Conservation (phyloP, 495 filamentous ascomycete species). For the Pseudoneurospora amorphoporcata region DNA sequence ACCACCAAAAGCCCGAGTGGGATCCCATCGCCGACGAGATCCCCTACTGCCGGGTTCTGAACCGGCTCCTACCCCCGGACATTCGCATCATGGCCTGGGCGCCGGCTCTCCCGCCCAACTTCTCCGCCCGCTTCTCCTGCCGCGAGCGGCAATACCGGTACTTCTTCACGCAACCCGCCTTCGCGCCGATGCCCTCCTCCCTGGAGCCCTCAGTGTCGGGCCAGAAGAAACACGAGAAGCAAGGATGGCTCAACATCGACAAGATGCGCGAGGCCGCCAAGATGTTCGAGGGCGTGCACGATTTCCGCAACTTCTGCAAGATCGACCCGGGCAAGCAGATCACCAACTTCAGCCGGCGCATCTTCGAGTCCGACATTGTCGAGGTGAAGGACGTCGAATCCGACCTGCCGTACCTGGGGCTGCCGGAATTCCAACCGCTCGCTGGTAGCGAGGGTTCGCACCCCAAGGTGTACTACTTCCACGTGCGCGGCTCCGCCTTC, state of each 20-base stretch:
- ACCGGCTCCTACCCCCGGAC: conserved; percentile 77
- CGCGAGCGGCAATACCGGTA: conserved; percentile 82
- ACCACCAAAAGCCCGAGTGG: conserved; percentile 36
- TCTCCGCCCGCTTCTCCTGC: conserved; percentile 91
- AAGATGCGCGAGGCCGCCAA: conserved; percentile 76
- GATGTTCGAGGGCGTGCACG: conserved; percentile 70
- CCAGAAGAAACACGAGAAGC: conserved; percentile 15
- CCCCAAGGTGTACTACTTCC: conserved; percentile 76
- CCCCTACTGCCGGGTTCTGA: conserved; percentile 69
- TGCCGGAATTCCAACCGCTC: conserved; percentile 1
- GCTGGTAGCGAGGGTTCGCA: neutral
- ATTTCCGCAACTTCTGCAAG: conserved; percentile 96
- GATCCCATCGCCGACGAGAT: conserved; percentile 73
- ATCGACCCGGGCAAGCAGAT: conserved; percentile 80
- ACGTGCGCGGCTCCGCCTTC: conserved; percentile 83
- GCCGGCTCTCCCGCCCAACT: conserved; percentile 61
- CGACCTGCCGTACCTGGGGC: conserved; percentile 34
- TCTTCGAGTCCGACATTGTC: conserved; percentile 68
- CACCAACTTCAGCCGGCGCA: conserved; percentile 63
- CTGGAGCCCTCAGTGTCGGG: conserved; percentile 16
- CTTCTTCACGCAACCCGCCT: conserved; percentile 93
- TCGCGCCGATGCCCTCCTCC: conserved; percentile 44
- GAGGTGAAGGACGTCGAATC: conserved; percentile 43
- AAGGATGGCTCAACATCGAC: conserved; percentile 62
- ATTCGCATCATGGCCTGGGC: conserved; percentile 92